These are phyloP conservation scores for Suaeda aralocaspica DNA, from an alignment of 148 eudicot species.

Conservation along the genomic window DNA sequence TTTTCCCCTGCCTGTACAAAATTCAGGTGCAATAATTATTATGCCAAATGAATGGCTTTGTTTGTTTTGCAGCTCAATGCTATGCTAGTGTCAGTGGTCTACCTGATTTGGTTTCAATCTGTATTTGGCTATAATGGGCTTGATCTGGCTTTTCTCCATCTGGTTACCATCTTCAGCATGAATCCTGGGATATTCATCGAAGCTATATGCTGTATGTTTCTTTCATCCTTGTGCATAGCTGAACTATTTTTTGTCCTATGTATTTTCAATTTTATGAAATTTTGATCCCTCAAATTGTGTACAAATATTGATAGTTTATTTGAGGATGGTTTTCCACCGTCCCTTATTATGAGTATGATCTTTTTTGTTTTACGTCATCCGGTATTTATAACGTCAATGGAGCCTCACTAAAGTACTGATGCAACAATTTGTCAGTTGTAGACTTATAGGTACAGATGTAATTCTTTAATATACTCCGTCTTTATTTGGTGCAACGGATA, in stretches of 20 bases:
- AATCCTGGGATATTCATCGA: conserved; percentile 1
- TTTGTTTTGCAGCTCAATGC: conserved; percentile 12
- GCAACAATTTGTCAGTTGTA: no score
- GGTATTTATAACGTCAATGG: background rate
- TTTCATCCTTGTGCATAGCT: conserved; percentile 10
- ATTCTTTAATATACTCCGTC: no score
- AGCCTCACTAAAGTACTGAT: no score
- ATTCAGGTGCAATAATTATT: background rate
- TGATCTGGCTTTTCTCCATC: background rate
- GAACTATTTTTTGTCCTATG: background rate
- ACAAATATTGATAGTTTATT: background rate
- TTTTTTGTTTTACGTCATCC: background rate
- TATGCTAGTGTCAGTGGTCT: background rate
- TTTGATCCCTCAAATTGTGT: background rate
- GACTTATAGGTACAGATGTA: no score
- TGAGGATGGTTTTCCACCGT: background rate
- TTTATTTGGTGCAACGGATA: no score
- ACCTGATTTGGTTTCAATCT: background rate
- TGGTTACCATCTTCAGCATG: background rate
- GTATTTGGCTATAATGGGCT: background rate
- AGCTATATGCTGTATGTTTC: conserved; percentile 21
- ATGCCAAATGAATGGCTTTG: background rate
- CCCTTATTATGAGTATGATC: background rate
- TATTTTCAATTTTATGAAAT: background rate
- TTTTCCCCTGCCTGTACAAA: background rate